Conservation (phyloP, 139 green algal genomes). For the Closterium sp. region DNA sequence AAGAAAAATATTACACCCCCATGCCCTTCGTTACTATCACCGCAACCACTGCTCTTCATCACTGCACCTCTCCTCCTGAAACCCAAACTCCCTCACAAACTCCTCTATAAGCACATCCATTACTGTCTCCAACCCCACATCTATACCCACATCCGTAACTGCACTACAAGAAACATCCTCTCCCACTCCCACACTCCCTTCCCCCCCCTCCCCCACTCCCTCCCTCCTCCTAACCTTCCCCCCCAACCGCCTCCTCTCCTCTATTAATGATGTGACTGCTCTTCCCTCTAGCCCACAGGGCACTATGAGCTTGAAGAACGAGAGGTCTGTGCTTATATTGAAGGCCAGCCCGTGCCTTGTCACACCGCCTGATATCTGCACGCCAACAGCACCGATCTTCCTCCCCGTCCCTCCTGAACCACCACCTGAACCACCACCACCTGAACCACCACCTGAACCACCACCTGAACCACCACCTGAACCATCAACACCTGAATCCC, state of each 20-base stretch:
- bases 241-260: background rate
- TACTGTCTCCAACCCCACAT: background rate
- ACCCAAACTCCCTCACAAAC: conserved; percentile 11
- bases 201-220: background rate
- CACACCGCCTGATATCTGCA: conserved; percentile 84
- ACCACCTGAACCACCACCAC: background rate
- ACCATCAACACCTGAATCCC: conserved; percentile 29
- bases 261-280: conserved; percentile 40
- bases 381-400: conserved; percentile 89
- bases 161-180: background rate
- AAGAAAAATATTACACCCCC: no score
- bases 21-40: no score
- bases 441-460: background rate
- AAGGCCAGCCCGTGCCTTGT: conserved; percentile 87
- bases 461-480: conserved; percentile 18
- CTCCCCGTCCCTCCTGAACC: conserved; percentile 15
- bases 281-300: conserved; percentile 54
- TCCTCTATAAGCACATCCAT: conserved; percentile 5
- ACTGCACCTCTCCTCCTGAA: background rate
- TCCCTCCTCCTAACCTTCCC: background rate
- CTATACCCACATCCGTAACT: background rate
- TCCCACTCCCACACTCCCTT: background rate
- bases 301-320: conserved; percentile 71
- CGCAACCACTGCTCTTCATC: background rate
- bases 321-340: conserved; percentile 78